phyloP scores from a whole-genome alignment of 305 asterid genomes.

The Fraxinus dipetala region DNA sequence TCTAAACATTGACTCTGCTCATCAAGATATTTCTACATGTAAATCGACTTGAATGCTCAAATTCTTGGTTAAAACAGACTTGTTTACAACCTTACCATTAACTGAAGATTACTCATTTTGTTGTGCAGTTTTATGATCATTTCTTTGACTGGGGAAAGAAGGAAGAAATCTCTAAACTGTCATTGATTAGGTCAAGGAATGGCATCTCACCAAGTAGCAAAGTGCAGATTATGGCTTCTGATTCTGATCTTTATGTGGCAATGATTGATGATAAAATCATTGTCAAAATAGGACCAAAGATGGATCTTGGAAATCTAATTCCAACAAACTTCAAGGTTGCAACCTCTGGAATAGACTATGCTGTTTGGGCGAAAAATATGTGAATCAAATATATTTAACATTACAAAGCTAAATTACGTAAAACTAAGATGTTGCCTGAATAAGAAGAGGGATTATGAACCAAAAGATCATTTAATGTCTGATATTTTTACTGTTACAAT shows the following conservation, averaged over 20 bases:
- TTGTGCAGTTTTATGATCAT: conserved; percentile 77
- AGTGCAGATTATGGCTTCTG: conserved; percentile 66
- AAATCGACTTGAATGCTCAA: background rate
- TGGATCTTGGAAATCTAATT: conserved; percentile 57
- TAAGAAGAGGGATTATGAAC: background rate
- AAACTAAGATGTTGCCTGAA: background rate
- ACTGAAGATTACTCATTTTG: background rate
- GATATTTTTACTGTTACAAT: background rate
- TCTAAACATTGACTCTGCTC: background rate
- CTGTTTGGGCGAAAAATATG: conserved; percentile 54
- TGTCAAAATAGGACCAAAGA: conserved; percentile 59
- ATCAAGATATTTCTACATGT: background rate
- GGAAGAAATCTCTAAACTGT: conserved; percentile 53
- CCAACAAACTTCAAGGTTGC: conserved; percentile 53
- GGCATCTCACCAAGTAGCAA: conserved; percentile 50
- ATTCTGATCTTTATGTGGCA: conserved; percentile 65
- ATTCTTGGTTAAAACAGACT: background rate
- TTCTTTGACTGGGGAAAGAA: conserved; percentile 66
- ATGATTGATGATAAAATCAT: conserved; percentile 57
- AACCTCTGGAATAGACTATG: conserved; percentile 52
- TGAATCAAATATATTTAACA: background rate
- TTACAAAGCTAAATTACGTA: background rate
- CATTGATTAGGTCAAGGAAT: conserved; percentile 48
- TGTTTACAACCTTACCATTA: background rate
- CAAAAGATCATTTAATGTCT: background rate